A percentile compares a stretch with the other conserved stretches of the same genome.
phyloP scores from a whole-genome alignment of 1,284 basidiomycete genomes.

The Rhodotorula sp. region DNA sequence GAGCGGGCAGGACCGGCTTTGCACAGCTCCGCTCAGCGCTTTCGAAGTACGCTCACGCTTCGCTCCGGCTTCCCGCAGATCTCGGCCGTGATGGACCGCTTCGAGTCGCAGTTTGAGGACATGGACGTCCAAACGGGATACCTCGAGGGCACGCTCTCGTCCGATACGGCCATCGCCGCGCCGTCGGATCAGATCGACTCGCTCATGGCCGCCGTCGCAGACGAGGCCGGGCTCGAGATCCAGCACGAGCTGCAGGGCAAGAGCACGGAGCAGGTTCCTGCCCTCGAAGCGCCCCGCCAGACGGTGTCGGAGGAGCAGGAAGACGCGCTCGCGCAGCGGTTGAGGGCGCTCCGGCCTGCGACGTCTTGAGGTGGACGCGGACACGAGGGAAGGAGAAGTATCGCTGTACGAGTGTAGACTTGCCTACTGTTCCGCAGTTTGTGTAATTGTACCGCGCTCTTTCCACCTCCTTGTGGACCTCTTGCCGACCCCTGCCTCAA shows the following conservation, averaged over 20 bases:
- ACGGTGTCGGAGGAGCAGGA: constrained; percentile 65
- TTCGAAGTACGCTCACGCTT: too few relatives aligned
- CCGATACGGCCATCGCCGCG: constrained; percentile 87
- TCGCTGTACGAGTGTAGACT: neutral
- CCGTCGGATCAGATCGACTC: constrained; percentile 97
- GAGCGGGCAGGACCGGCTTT: too few relatives aligned
- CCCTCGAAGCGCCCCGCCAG: constrained; percentile 52
- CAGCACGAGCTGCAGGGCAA: constrained; percentile 67
- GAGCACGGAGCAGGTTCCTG: constrained; percentile 49
- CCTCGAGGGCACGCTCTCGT: constrained; percentile 96
- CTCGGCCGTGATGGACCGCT: constrained; percentile 98
- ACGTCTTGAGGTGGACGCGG: constrained; percentile 8
- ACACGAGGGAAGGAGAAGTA: neutral
- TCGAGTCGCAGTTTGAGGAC: constrained; percentile 94
- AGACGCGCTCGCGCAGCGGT: constrained; percentile 71
- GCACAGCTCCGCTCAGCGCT: too few relatives aligned
- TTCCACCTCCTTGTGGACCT: too few relatives aligned
- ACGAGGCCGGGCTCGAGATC: constrained; percentile 94
- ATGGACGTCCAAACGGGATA: constrained; percentile 97
- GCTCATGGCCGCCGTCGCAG: constrained; percentile 89
- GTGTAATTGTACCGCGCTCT: neutral
- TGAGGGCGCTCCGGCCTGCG: constrained; percentile 73
- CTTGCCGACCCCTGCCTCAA: too few relatives aligned
- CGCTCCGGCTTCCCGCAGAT: constrained; percentile 73
- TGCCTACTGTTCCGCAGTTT: neutral